Base-by-base conservation (phyloP, 805 yeast species). In the Lipomyces oligophaga region DNA sequence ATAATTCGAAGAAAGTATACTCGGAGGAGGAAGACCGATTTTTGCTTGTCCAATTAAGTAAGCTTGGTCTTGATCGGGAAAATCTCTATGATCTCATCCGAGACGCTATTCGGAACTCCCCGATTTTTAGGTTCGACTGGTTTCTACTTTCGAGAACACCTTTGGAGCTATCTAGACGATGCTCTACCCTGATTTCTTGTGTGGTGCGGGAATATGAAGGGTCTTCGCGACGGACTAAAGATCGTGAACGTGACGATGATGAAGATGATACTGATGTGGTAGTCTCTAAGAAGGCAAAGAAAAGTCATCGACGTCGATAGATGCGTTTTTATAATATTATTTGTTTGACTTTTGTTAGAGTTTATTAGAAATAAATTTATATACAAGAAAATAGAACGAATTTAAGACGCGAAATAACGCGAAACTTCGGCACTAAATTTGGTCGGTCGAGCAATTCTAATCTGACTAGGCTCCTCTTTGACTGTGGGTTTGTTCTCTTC, bases 11-110 rank as follows among this genome's bases (percentile, higher is more conserved):
- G 62, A 79, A 81, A 59, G 76, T 83, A 2, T 93, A 79, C 66
- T 78, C 85, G 25, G 94, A 85, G 40, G 95, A 85, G 52, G 97
- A 93, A 63, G 98, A 93, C 65, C 73, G 96, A 58, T 93, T 85
- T 64, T 67, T 93, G 57, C 68, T 93, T 47, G 78, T 88, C 13
- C 89, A 85, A 70, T 68, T 87, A 61, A 82, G 84, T 68, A 73
- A 83, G 50, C 79, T 77, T 61, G 98, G 98, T 0, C 65, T 89
- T 27, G 96, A 86, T 57, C 72, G 81, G 20, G 81, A 80, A 11
- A 87, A 85, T 60, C 69, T 90, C 13, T 85, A 81, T 61, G 98
- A 90, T 48, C 66, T 77, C 52, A 81, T 90, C 38, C 75, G 87
- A 44, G 85, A 82, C 49, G 81, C 83, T 24, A 80, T 90, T 33